Percentiles rank a stretch among this genome's conserved stretches.
Conservation (phyloP, 352 stramenopile species). For the Phytophthora syringae region DNA sequence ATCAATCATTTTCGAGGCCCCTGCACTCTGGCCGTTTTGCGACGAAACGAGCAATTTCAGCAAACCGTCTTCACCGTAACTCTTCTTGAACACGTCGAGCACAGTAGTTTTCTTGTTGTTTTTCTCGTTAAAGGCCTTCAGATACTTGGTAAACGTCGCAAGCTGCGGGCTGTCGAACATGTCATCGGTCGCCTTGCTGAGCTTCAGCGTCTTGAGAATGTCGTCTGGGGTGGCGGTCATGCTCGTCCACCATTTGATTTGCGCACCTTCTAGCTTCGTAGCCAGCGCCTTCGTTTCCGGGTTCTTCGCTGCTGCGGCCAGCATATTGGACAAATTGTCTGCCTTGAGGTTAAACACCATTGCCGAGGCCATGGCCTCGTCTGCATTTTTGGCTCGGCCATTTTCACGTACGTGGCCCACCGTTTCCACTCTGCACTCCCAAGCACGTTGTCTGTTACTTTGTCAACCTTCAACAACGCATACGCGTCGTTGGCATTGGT, state of each 20-base stretch:
- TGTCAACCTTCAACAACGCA: not conserved
- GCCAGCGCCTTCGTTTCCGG: slow-evolving; percentile 1
- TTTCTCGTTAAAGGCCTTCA: slow-evolving; percentile 10
- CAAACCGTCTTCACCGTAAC: not conserved
- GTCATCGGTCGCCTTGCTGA: not conserved
- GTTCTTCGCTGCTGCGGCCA: slow-evolving; percentile 3
- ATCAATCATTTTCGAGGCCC: slow-evolving; percentile 1
- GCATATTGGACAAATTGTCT: slow-evolving; percentile 8
- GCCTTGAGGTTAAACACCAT: not conserved
- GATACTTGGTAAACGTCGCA: slow-evolving; percentile 5
- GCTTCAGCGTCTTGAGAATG: slow-evolving; percentile 6
- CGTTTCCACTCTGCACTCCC: not conserved
- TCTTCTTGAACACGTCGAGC: not conserved
- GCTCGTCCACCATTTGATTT: not conserved
- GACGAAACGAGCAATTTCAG: slow-evolving; percentile 2
- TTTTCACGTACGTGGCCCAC: not conserved
- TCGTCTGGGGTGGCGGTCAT: not conserved
- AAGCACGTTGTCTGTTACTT: not conserved
- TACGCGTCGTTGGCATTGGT: not conserved
- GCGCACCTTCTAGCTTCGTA: slow-evolving; percentile 1
- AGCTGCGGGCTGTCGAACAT: slow-evolving; percentile 3
- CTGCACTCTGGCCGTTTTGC: not conserved
- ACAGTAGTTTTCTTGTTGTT: not conserved
- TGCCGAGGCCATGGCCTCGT: not conserved
- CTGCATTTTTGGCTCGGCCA: not conserved